Evolutionary conservation across 371 early-diverging fungal species (phyloP).

Genomic region (Syncephalis plumigaleata): DNA sequence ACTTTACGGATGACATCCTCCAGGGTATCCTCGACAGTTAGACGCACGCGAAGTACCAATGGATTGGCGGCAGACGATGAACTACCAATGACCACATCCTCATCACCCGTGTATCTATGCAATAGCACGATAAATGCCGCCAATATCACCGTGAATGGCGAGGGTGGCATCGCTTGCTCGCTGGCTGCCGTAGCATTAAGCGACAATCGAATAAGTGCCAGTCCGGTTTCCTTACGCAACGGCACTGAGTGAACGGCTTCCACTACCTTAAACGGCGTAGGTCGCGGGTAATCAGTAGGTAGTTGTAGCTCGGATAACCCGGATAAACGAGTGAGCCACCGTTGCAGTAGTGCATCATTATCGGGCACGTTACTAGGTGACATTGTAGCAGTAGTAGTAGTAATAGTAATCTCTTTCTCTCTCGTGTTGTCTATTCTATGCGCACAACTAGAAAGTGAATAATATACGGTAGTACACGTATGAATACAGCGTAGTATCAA

Average conservation of each 20-base stretch:
- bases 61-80: slow-evolving; percentile 70
- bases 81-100: slow-evolving; percentile 84
- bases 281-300: slow-evolving; percentile 87
- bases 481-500: too few relatives aligned
- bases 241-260: slow-evolving; percentile 59
- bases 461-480: too few relatives aligned
- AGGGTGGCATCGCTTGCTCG: slow-evolving; percentile 13
- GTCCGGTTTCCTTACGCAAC: slow-evolving; percentile 44
- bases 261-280: slow-evolving; percentile 67
- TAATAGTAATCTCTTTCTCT: too few relatives aligned
- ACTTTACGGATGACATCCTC: slow-evolving; percentile 53
- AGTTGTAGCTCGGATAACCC: slow-evolving; percentile 56
- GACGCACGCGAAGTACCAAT: slow-evolving; percentile 59
- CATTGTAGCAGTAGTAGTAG: too few relatives aligned
- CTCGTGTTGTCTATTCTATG: too few relatives aligned
- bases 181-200: slow-evolving; percentile 16
- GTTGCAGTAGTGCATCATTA: too few relatives aligned
- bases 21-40: slow-evolving; percentile 44
- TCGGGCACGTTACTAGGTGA: too few relatives aligned
- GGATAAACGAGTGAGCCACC: slow-evolving; percentile 40
- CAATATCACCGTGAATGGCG: slow-evolving; percentile 76
- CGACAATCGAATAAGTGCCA: slow-evolving; percentile 63
- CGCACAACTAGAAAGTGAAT: too few relatives aligned
- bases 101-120: slow-evolving; percentile 86
- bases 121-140: slow-evolving; percentile 80